Evolutionary conservation across 805 yeast genomes (phyloP), one percentile per base, ranked within the genome.

Genomic region (Lachancea quebecensis): DNA sequence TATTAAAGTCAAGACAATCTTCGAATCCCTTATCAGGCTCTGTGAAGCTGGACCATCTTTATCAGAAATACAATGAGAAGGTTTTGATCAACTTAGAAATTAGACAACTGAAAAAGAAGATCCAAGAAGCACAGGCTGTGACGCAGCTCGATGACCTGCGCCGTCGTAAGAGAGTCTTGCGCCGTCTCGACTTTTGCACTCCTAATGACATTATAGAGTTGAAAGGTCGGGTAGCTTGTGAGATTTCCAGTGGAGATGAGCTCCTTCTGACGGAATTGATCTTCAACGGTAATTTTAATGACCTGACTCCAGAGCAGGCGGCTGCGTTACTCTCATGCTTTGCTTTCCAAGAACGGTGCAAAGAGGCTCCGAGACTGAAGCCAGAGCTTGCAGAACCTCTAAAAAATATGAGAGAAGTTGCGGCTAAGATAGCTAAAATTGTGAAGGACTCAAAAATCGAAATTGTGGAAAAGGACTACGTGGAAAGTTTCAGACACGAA

Each of bases 141-240:
- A 82, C 91, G 54, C 99, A 93, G 66, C 71, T 93, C 59, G 98
- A 93, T 61, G 98, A 93, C 64, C 74, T 93, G 59, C 88, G 85
- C 63, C 87, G 86, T 60, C 82, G 99, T 57, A 91, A 89, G 65
- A 76, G 98, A 57, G 98, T 95, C 1, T 71, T 93, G 55, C 80
- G 98, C 64, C 79, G 96, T 59, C 75, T 93, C 33, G 97, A 93
- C 0, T 93, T 93, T 69, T 82, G 90, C 35, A 82, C 95, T 2
- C 81, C 81, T 44, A 75, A 78, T 51, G 99, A 93, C 65, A 82
- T 93, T 50, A 95, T 93, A 51, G 97, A 93, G 64, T 74, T 93
- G 57, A 93, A 93, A 67, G 99, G 99, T 45, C 78, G 98, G 62
- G 98, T 93, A 46, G 97, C 96, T 0, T 91, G 98, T 66, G 97